Percentiles rank a stretch among this genome's conserved stretches.
Conservation (phyloP, 2,329 filamentous ascomycete species). For the Rhynchosporium agropyri region DNA sequence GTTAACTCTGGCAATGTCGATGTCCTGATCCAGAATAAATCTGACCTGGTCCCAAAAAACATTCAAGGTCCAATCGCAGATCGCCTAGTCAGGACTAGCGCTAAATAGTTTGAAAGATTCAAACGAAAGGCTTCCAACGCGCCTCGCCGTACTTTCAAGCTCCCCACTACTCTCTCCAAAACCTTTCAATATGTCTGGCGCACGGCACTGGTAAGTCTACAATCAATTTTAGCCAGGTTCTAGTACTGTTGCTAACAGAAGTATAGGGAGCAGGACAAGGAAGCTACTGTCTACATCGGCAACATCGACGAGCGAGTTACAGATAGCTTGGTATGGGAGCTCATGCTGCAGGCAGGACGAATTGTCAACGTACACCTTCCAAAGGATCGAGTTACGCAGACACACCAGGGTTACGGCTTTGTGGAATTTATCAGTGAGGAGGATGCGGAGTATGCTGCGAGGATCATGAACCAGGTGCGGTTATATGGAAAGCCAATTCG, state of each 20-base stretch:
- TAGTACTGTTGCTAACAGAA: slow-evolving; percentile 10
- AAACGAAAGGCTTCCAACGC: slow-evolving; percentile 18
- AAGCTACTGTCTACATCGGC: slow-evolving; percentile 96
- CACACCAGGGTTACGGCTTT: slow-evolving; percentile 97
- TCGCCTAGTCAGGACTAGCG: slow-evolving; percentile 27
- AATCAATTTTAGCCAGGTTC: neutral
- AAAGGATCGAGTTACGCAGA: slow-evolving; percentile 95
- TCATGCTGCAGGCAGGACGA: slow-evolving; percentile 96
- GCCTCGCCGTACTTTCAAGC: slow-evolving; percentile 29
- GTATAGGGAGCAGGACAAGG: slow-evolving; percentile 93
- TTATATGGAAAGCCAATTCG: slow-evolving; percentile 93
- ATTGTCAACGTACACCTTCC: slow-evolving; percentile 98
- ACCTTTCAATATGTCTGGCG: slow-evolving; percentile 47
- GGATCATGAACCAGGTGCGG: slow-evolving; percentile 94
- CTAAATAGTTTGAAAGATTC: slow-evolving; percentile 23
- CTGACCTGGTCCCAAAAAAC: slow-evolving; percentile 23
- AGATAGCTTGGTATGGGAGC: slow-evolving; percentile 89
- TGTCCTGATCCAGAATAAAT: slow-evolving; percentile 18
- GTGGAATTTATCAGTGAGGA: slow-evolving; percentile 96
- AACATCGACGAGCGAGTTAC: slow-evolving; percentile 97
- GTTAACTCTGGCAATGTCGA: slow-evolving; percentile 10
- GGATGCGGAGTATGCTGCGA: slow-evolving; percentile 94
- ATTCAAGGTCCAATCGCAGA: slow-evolving; percentile 23
- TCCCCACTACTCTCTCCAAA: slow-evolving; percentile 14
- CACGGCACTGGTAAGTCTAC: slow-evolving; percentile 68